Percentiles rank a stretch among this genome's conserved stretches.
Conservation (phyloP, 116 monocot species). For the Phalaenopsis hybrid region DNA sequence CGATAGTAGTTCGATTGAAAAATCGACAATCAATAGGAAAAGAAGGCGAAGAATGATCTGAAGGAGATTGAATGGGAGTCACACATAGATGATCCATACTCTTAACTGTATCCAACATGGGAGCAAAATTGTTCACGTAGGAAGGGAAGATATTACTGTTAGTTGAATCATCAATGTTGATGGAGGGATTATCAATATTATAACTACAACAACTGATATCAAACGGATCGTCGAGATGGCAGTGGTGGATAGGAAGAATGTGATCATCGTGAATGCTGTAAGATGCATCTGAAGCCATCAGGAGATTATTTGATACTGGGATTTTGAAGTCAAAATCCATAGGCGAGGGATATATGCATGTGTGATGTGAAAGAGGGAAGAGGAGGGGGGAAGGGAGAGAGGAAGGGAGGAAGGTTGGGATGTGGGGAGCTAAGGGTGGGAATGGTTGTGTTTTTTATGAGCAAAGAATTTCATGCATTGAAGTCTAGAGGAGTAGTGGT, state of each 20-base stretch:
- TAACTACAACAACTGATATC: background rate
- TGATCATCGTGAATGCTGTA: background rate
- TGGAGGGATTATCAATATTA: background rate
- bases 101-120: background rate
- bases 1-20: background rate
- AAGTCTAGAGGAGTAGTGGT: background rate
- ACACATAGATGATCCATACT: background rate
- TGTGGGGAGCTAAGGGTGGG: background rate
- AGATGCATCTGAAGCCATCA: background rate
- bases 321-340: constrained; percentile 31
- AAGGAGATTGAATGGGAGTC: background rate
- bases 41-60: constrained; percentile 1
- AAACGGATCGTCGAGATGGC: background rate
- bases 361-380: background rate
- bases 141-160: background rate
- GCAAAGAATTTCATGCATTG: background rate
- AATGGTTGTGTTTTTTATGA: background rate
- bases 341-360: background rate
- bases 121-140: background rate
- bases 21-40: background rate
- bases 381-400: background rate
- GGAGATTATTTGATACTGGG: background rate
- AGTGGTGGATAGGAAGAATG: background rate
- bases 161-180: background rate
- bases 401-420: background rate